Percentiles rank a stretch among this genome's conserved stretches.
Conservation (phyloP, 31 red algal genomes). For the Asparagopsis taxiformis region DNA sequence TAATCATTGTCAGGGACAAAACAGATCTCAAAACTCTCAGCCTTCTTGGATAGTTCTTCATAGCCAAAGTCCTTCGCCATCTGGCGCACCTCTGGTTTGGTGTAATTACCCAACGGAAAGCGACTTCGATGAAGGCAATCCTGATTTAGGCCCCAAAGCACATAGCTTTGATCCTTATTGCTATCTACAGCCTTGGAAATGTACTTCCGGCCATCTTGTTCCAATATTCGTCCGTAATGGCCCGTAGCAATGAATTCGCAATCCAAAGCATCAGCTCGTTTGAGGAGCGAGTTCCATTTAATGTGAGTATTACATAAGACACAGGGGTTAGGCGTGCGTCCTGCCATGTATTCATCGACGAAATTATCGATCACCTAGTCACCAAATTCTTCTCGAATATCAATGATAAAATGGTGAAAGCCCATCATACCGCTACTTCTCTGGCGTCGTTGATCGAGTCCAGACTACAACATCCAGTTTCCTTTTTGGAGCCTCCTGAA, state of each 20-base stretch:
- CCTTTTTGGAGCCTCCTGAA: not conserved
- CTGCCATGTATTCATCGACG: conserved; percentile 3
- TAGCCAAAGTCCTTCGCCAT: not conserved
- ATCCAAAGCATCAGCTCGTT: conserved; percentile 2
- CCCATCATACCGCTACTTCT: conserved; percentile 10
- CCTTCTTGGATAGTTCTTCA: not conserved
- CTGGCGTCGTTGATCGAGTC: conserved; percentile 6
- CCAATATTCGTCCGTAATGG: conserved; percentile 6
- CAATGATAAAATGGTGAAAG: not conserved
- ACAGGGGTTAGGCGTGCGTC: conserved; percentile 30
- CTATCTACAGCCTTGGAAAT: not conserved
- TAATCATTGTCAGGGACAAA: conserved; percentile 12
- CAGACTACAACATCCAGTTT: conserved; percentile 9
- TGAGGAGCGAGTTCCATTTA: not conserved
- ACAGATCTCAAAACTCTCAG: conserved; percentile 12
- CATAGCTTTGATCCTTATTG: conserved; percentile 23
- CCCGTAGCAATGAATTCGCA: conserved; percentile 11
- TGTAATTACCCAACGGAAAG: conserved; percentile 8
- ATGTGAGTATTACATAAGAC: conserved; percentile 15
- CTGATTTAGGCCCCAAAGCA: conserved; percentile 1
- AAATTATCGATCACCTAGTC: conserved; percentile 4
- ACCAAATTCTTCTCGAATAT: conserved; percentile 3
- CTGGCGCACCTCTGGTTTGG: conserved; percentile 10
- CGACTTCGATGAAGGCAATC: not conserved
- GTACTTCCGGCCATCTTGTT: not conserved